A percentile compares a stretch with the other conserved stretches of the same genome.
phyloP scores from a whole-genome alignment of 1,139 yeast genomes.

The Pichia sp. region DNA sequence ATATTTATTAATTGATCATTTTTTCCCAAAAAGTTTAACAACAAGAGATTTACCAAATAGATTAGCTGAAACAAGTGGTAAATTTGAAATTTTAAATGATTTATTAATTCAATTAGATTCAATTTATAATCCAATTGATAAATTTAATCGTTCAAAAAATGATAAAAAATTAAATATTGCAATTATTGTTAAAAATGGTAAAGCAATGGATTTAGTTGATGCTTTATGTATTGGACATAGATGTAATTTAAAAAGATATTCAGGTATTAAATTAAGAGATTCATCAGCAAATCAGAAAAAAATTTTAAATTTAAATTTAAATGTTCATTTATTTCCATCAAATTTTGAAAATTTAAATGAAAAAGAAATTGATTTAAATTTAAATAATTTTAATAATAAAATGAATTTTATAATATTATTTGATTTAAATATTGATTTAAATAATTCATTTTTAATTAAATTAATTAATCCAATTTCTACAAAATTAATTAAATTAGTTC shows the following conservation, averaged over 20 bases:
- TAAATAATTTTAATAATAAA: constrained; percentile 7
- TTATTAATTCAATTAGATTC: constrained; percentile 38
- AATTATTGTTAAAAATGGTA: constrained; percentile 49
- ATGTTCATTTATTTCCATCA: constrained; percentile 44
- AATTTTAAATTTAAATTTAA: constrained; percentile 27
- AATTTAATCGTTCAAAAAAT: constrained; percentile 10
- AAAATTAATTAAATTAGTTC: constrained; percentile 55
- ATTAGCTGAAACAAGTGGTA: constrained; percentile 80
- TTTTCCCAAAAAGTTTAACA: constrained; percentile 75
- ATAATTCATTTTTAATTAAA: constrained; percentile 17
- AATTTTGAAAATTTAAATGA: constrained; percentile 35
- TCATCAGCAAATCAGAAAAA: constrained; percentile 33
- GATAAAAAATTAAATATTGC: constrained; percentile 37
- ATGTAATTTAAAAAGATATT: constrained; percentile 60
- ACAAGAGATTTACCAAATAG: constrained; percentile 72
- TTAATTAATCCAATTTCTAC: constrained; percentile 35
- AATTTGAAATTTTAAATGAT: constrained; percentile 65
- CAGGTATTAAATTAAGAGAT: constrained; percentile 43
- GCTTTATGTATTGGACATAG: constrained; percentile 66
- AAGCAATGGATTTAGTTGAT: constrained; percentile 71
- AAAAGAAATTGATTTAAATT: constrained; percentile 11
- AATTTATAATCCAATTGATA: constrained; percentile 21
- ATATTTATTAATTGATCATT: constrained; percentile 73
- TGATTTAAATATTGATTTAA: constrained; percentile 60
- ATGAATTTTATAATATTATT: constrained; percentile 53